These are phyloP conservation scores for Adansonia digitata DNA, from an alignment of 345 rosid genomes.

Conservation along the genomic window DNA sequence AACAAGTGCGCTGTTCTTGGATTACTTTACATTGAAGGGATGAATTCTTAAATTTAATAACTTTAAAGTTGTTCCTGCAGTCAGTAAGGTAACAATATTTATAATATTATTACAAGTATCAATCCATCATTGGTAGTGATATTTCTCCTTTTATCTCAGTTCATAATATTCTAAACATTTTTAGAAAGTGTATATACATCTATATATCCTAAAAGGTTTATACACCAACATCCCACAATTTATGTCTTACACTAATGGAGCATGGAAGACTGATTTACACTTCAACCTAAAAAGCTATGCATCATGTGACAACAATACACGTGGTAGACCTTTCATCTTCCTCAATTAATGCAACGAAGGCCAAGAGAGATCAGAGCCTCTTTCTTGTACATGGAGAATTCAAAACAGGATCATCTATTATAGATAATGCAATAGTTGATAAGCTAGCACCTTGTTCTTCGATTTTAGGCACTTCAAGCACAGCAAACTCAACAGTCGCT, in stretches of 20 bases:
- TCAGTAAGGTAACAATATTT: not conserved
- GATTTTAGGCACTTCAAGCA: constrained; percentile 87
- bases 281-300: not conserved
- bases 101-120: not conserved
- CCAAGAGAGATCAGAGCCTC: not conserved
- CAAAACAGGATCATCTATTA: not conserved
- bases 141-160: not conserved
- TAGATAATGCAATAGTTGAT: not conserved
- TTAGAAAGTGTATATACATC: not conserved
- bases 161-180: not conserved
- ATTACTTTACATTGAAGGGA: not conserved
- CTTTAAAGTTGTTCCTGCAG: not conserved
- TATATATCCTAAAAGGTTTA: not conserved
- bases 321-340: not conserved
- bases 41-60: not conserved
- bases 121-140: not conserved
- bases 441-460: constrained; percentile 62
- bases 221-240: not conserved
- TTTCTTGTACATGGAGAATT: not conserved
- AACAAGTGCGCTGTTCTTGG: not conserved
- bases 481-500: constrained; percentile 63
- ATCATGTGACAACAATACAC: not conserved
- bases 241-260: not conserved
- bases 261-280: not conserved
- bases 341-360: not conserved